phyloP scores from a whole-genome alignment of 73 alveolate genomes.

The Paramecium biaurelia region DNA sequence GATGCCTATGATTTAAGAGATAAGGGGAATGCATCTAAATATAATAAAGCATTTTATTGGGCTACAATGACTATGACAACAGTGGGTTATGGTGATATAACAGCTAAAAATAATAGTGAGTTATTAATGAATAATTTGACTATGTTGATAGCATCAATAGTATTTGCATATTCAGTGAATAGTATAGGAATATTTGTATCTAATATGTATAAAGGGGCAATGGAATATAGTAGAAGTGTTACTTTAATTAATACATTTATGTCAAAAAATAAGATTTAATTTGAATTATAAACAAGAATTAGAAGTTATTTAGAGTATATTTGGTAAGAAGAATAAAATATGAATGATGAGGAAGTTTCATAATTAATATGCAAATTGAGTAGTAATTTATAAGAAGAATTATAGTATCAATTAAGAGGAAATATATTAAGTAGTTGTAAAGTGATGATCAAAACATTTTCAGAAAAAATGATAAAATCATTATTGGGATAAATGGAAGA shows the following conservation, averaged over 20 bases:
- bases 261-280: constrained; percentile 72
- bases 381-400: constrained; percentile 70
- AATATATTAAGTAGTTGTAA: constrained; percentile 68
- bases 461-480: constrained; percentile 66
- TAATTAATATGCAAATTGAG: constrained; percentile 67
- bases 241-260: constrained; percentile 76
- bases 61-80: constrained; percentile 93
- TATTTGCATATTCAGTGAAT: constrained; percentile 86
- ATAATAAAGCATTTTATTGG: constrained; percentile 79
- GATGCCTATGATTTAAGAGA: background rate
- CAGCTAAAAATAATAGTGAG: constrained; percentile 78
- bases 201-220: constrained; percentile 65
- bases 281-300: constrained; percentile 74
- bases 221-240: constrained; percentile 75
- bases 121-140: constrained; percentile 67
- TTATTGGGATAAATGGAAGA: constrained; percentile 66
- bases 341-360: constrained; percentile 77
- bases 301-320: constrained; percentile 81
- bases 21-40: constrained; percentile 22
- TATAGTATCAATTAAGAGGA: constrained; percentile 72
- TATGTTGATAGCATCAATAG: constrained; percentile 81
- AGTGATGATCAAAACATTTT: constrained; percentile 70
- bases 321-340: constrained; percentile 73
- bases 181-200: constrained; percentile 82
- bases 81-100: constrained; percentile 90